Evolutionary conservation across 1,284 basidiomycete species (phyloP).

Genomic region (Boletus sp.): DNA sequence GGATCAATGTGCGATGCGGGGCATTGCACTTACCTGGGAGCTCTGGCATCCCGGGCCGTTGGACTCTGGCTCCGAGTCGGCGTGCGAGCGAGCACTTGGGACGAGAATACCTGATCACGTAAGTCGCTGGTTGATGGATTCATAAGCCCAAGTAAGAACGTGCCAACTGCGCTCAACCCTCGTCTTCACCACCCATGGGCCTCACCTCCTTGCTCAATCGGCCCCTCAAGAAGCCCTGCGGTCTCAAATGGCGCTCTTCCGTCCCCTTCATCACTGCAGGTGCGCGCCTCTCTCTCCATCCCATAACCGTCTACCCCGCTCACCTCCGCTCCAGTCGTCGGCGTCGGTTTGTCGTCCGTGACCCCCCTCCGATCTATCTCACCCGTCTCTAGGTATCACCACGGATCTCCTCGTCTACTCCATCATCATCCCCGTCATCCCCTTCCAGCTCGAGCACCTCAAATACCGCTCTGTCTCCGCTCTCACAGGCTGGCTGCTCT

Average conservation of each 20-base stretch:
- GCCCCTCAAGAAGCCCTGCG: slow-evolving; percentile 27
- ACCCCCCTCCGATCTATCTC: neutral
- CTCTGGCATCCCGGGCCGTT: slow-evolving; percentile 54
- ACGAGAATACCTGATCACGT: slow-evolving; percentile 6
- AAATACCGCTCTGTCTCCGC: slow-evolving; percentile 51
- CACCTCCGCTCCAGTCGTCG: slow-evolving; percentile 30
- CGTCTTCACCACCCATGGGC: slow-evolving; percentile 14
- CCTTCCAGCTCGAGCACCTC: slow-evolving; percentile 62
- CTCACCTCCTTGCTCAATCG: neutral
- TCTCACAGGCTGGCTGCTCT: slow-evolving; percentile 66
- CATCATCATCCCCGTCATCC: slow-evolving; percentile 70
- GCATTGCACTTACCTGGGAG: slow-evolving; percentile 46
- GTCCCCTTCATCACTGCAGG: slow-evolving; percentile 48
- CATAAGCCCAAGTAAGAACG: too few relatives aligned
- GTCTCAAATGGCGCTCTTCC: slow-evolving; percentile 52
- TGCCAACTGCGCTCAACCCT: too few relatives aligned
- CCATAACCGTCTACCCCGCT: neutral
- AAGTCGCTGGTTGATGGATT: neutral
- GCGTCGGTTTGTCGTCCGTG: slow-evolving; percentile 29
- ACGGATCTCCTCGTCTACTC: slow-evolving; percentile 67
- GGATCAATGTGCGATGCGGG: neutral
- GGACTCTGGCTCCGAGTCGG: too few relatives aligned
- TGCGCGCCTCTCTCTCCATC: slow-evolving; percentile 13
- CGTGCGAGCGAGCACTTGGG: too few relatives aligned
- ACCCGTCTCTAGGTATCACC: slow-evolving; percentile 46